Percentiles rank a stretch among this genome's conserved stretches.
These are phyloP conservation scores for Neurospora sp. DNA, from an alignment of 495 filamentous ascomycete species.

Conservation along the genomic window DNA sequence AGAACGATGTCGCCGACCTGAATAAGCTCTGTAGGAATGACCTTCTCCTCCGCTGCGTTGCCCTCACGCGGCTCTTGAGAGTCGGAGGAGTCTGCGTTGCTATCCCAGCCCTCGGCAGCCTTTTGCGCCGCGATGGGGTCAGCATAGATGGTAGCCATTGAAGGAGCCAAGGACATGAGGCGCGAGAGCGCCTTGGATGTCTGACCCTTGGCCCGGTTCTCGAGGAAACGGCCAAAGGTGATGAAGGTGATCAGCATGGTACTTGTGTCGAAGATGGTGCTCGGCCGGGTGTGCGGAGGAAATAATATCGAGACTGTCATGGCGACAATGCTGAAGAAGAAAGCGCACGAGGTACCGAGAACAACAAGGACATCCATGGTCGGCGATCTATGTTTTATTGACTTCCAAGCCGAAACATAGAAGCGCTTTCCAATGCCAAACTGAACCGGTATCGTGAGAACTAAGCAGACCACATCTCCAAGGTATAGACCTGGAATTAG, in stretches of 20 bases:
- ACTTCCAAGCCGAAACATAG: constrained; percentile 84
- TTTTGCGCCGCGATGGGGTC: constrained; percentile 93
- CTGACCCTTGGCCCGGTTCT: constrained; percentile 93
- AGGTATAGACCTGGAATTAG: constrained; percentile 70
- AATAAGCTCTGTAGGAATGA: constrained; percentile 88
- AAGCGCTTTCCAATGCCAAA: constrained; percentile 94
- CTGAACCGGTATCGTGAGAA: constrained; percentile 84
- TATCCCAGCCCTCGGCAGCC: constrained; percentile 68
- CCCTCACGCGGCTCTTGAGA: constrained; percentile 38
- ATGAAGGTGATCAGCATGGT: constrained; percentile 99
- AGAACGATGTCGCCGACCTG: constrained; percentile 91
- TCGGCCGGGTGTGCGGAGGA: constrained; percentile 62
- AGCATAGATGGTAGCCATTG: constrained; percentile 96
- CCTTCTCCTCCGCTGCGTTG: constrained; percentile 63
- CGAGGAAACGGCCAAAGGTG: constrained; percentile 80
- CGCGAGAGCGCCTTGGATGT: constrained; percentile 91
- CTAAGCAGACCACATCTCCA: constrained; percentile 73
- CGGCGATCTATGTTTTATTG: constrained; percentile 75
- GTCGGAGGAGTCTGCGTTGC: constrained; percentile 20
- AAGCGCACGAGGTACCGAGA: constrained; percentile 89
- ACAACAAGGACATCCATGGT: constrained; percentile 98
- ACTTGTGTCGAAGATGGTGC: constrained; percentile 91
- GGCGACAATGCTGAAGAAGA: constrained; percentile 87
- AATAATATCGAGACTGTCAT: constrained; percentile 72
- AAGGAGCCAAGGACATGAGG: constrained; percentile 90